Base-by-base conservation (phyloP, 148 eudicot genomes). In the Fallopia convolvulus region DNA sequence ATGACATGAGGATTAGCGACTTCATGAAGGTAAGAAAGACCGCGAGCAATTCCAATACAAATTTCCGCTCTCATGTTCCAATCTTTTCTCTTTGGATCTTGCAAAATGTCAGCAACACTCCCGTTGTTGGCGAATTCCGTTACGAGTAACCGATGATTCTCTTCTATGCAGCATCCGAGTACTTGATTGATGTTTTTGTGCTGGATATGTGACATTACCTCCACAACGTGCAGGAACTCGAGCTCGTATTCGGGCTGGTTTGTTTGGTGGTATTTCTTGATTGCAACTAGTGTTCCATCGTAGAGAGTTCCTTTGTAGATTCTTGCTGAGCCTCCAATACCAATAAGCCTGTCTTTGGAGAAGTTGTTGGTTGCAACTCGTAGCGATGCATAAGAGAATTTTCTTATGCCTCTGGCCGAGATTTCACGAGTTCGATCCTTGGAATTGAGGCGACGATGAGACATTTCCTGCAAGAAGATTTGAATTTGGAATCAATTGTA, bases 201-300 rank as follows among this genome's bases (percentile, higher is more conserved):
- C 15, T 66, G 41, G 5, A 66, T 66, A 6, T 66, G 72, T 36
- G 72, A 66, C 72, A 66, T 66, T 5, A 66, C 72, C 44, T 66
- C 72, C 2, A 66, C 42, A 4, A 66, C n/a, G 6, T 33, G 9
- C 72, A 66, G 15, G 42, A 56, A 56, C 3, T 20, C 63, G 56
- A 52, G 56, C 56, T 18, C 56, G n/a, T 18, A 52, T 14, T 52
- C 56, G 47, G 47, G 47, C 8, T 44, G 47, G 7, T 44, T 9
- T 9, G 47, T 44, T 44, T 44, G 47, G 7, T 44, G 68, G 68
- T 61, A 61, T 61, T 11, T 61, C 68, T 61, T 61, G 68, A 61
- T 12, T 26, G 68, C 68, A 10, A 61, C 68, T 26, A 26, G 15
- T 2, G 39, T 61, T 26, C 68, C 68, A 3, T 61, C 30, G 36